A percentile compares a stretch with the other conserved stretches of the same genome.
phyloP scores from a whole-genome alignment of 2,329 filamentous ascomycete species.

The Aspergillus ochraceus region DNA sequence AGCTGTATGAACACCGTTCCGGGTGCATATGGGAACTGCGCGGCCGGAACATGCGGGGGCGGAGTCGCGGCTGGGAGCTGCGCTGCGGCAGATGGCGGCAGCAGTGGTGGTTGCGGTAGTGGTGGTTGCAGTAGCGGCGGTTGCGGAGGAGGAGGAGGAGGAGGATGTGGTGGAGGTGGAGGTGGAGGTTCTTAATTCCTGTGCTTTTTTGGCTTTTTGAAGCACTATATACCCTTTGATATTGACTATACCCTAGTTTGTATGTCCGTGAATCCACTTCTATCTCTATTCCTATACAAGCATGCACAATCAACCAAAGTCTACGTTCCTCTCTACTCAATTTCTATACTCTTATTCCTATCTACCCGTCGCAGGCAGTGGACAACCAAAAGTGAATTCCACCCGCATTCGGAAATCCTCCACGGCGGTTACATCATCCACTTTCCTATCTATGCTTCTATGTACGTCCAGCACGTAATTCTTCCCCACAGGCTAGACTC shows the following conservation, averaged over 20 bases:
- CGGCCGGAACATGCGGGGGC: slow-evolving; percentile 43
- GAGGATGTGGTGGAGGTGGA: slow-evolving; percentile 11
- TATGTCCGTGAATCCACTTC: neutral
- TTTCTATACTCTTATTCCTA: too few relatives aligned
- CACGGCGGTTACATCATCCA: neutral
- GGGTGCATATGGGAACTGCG: slow-evolving; percentile 50
- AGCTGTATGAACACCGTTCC: slow-evolving; percentile 43
- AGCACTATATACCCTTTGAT: neutral
- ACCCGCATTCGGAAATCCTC: neutral
- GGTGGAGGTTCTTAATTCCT: slow-evolving; percentile 5
- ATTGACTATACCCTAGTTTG: neutral
- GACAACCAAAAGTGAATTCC: neutral
- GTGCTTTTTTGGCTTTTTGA: neutral
- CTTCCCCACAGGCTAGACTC: neutral
- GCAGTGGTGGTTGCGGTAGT: slow-evolving; percentile 49
- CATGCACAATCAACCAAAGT: neutral
- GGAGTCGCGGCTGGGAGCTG: slow-evolving; percentile 48
- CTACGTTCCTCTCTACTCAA: neutral
- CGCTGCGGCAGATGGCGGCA: slow-evolving; percentile 40
- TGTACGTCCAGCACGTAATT: neutral
- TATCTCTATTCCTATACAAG: too few relatives aligned
- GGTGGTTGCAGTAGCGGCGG: slow-evolving; percentile 31
- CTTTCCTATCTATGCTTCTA: too few relatives aligned
- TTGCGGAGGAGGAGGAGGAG: slow-evolving; percentile 11
- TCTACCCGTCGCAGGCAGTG: too few relatives aligned